phyloP scores from a whole-genome alignment of 371 early-diverging fungal species.

The Mortierella sp. region DNA sequence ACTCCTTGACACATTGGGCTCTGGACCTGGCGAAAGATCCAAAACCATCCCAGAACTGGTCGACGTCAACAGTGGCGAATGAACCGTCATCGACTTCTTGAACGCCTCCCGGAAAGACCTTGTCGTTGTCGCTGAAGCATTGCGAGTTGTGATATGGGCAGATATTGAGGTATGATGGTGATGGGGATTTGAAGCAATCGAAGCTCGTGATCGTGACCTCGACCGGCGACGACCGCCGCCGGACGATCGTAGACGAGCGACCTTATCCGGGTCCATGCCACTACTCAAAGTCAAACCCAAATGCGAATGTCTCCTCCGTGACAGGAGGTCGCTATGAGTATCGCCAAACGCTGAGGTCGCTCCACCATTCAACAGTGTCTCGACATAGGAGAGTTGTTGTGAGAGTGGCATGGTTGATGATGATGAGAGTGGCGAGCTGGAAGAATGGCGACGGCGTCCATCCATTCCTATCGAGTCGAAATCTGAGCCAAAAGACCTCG shows the following conservation, averaged over 20 bases:
- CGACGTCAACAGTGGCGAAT: constrained; percentile 35
- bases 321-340: neutral
- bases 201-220: constrained; percentile 8
- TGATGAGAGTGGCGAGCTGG: neutral
- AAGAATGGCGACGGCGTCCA: neutral
- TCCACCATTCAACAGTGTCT: neutral
- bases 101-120: constrained; percentile 23
- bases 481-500: neutral
- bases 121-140: neutral
- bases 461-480: neutral
- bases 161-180: neutral
- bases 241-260: neutral
- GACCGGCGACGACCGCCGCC: neutral
- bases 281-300: neutral
- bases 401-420: neutral
- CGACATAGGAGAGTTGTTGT: neutral
- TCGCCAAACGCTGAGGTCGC: neutral
- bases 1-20: neutral
- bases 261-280: neutral
- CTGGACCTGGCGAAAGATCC: constrained; percentile 4
- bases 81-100: constrained; percentile 31
- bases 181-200: neutral
- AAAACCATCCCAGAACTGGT: constrained; percentile 28
- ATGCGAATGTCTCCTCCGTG: neutral
- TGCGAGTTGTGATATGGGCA: neutral